Base-by-base conservation (phyloP, 305 asterid species). In the Solanum hybrid region DNA sequence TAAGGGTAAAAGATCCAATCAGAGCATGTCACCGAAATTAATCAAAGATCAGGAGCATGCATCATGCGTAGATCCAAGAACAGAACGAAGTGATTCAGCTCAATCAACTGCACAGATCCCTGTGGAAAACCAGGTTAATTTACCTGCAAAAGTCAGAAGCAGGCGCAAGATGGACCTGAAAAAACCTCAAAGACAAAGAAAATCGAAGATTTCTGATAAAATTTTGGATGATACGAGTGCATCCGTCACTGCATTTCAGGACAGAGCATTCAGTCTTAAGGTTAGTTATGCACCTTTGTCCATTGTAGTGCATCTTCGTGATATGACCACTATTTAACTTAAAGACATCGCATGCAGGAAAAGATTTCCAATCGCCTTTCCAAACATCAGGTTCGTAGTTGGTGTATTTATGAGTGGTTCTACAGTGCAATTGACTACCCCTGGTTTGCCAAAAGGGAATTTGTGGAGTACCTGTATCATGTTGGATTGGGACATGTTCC, bases 401-500 rank as follows among this genome's bases (percentile, higher is more conserved):
- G 99, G 99, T 96, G 99, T 92, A 93, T 94, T 46, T 96, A 94
- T 89, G 99, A 97, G 91, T 97, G 98, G 99, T 96, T 96, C 92
- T 97, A 97, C 92, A 96, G 98, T 92, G 96, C 99, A 76, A 95
- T 97, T 93, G 99, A 97, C 91, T 95, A 94, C 92, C 99, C 99
- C 88, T 97, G 99, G 99, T 97, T 95, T 92, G 95, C 98, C 73
- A 95, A 96, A 92, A 92, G 93, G 90, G 99, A 95, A 94, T 96
- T 96, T 92, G 98, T 96, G 87, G 99, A 97, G 89, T 97, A 97
- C 94, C 92, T 97, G 86, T 88, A 92, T 94, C 99, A 97, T 93
- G 99, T 96, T 73, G 98, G 99, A 89, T 91, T 97, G 90, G 99
- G 99, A 80, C 99, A 97, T 89, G 97, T 96, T 89, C 99, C 98